Evolutionary conservation across 495 filamentous ascomycete species (phyloP), one percentile per base, ranked within the genome.

Genomic region (Penicillium crystallinum): DNA sequence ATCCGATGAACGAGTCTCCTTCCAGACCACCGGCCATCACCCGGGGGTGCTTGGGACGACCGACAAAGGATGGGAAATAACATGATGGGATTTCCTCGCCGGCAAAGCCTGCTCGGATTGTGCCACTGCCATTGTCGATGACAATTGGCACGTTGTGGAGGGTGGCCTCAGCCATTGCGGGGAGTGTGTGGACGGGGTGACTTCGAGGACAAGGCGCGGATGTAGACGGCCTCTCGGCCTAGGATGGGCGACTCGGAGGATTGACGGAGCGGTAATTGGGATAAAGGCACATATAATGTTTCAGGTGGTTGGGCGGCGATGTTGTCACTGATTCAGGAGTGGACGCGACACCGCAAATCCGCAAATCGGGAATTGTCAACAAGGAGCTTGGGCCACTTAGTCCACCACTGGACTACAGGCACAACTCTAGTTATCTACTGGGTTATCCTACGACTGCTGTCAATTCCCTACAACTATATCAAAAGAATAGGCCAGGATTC

Each of bases 111-210:
- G 93, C 93, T 64, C 95, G 83, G 61, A 99, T 97, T 2, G 93
- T 99, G 36, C 95, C 93, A 53, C 89, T 96, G 68, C 93, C 95
- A 77, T 97, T 99, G 83, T 97, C 95, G 59, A 99, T 87, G 60
- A 99, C 95, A 62, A 99, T 95, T 44, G 93, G 91, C 56, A 90
- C 91, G 74, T 97, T 97, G 76, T 92, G 91, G 46, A 96, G 85
- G 54, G 85, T 87, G 45, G 73, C 71, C 69, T 95, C 90, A 43
- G 83, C 77, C 87, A 91, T 90, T 68, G 63, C 66, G 80, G 66
- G 66, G 58, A 59, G 53, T 59, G 66, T 53, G 49, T 63, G 63
- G 27, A 48, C 34, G 38, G 53, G 30, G 51, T 55, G 57, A 53
- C 33, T 50, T 50, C 45, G 52, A 44, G 49, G 51, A 58, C 36